A percentile compares a stretch with the other conserved stretches of the same genome.
Evolutionary conservation across 495 filamentous ascomycete genomes (phyloP).

Genomic region (Geoglossum glabrum): DNA sequence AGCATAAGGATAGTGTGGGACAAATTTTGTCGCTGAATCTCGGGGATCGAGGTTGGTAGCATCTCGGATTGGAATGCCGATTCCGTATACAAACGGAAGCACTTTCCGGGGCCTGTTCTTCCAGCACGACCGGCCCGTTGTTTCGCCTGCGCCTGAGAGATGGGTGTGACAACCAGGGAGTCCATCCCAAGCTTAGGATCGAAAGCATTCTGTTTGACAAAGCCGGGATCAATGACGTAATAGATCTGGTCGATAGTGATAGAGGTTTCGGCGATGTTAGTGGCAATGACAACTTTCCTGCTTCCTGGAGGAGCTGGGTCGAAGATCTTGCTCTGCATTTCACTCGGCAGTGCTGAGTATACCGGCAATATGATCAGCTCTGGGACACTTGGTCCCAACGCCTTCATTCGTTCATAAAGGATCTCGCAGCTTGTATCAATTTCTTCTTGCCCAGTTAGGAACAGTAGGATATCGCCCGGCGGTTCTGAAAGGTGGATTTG

Average conservation of each 20-base stretch:
- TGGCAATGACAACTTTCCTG: slow-evolving; percentile 92
- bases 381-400: slow-evolving; percentile 71
- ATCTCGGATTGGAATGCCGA: slow-evolving; percentile 92
- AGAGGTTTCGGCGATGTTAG: slow-evolving; percentile 94
- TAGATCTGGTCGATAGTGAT: slow-evolving; percentile 96
- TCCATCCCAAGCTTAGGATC: slow-evolving; percentile 98
- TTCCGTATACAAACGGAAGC: slow-evolving; percentile 91
- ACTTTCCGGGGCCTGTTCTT: slow-evolving; percentile 88
- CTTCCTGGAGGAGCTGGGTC: slow-evolving; percentile 77
- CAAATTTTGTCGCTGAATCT: slow-evolving; percentile 94
- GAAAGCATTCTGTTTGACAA: slow-evolving; percentile 94
- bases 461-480: slow-evolving; percentile 79
- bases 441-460: slow-evolving; percentile 94
- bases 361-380: slow-evolving; percentile 88
- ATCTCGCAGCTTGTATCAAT: slow-evolving; percentile 93
- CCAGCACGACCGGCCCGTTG: slow-evolving; percentile 86
- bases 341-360: slow-evolving; percentile 77
- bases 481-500: slow-evolving; percentile 91
- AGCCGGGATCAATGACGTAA: slow-evolving; percentile 93
- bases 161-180: slow-evolving; percentile 79
- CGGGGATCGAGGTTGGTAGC: slow-evolving; percentile 86
- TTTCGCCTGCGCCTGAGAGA: slow-evolving; percentile 92
- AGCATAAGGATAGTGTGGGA: slow-evolving; percentile 91
- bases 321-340: slow-evolving; percentile 89
- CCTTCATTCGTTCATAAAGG: slow-evolving; percentile 90